Base-by-base conservation (phyloP, 768 basidiomycete genomes). In the Termitomyces sp. region DNA sequence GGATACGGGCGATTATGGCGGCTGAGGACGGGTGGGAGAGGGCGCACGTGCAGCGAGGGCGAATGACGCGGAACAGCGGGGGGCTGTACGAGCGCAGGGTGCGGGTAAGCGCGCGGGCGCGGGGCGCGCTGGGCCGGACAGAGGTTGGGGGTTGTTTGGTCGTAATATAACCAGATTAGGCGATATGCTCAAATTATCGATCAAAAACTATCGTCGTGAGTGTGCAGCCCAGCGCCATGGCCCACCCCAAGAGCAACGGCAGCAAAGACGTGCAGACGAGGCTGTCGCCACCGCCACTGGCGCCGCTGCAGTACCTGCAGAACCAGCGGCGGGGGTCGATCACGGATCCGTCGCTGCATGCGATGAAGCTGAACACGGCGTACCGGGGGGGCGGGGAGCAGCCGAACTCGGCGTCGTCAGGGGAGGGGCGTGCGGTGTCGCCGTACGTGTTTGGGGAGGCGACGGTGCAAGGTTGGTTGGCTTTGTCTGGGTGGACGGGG, bases 241-340 rank as follows among this genome's bases (percentile, higher is more conserved):
- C 48, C 31, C 46, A 54, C 49, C 51, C n/a, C 22, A 41, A 55
- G 34, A 10, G 31, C 47, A 49, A 65, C 63, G 60, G 68, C 41
- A 69, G 69, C 44, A 67, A 65, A 57, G 69, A 71, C 52, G 57
- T 66, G 58, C 56, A 72, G 24, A 59, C 74, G 47, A 74, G 79
- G 63, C 80, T 76, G 62, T 80, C 81, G 34, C 80, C 84, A 18
- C 74, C 82, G 4, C 80, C 87, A 54, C 80, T 92, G 31, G 85
- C 87, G 2, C 89, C 90, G 9, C 83, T 92, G 65, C 86, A 90
- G 68, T 85, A 81, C 68, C 79, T 91, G 26, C 89, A 90, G 69
- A 89, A 81, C 55, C 90, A 91, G 67, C 82, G 90, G n/a, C 75
- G 89, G 57, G 88, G 88, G 58, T 92, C 91, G 2, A 87, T 90